Evolutionary conservation across 192 early-diverging fungal genomes (phyloP).

Genomic region (Dissophora ornata): DNA sequence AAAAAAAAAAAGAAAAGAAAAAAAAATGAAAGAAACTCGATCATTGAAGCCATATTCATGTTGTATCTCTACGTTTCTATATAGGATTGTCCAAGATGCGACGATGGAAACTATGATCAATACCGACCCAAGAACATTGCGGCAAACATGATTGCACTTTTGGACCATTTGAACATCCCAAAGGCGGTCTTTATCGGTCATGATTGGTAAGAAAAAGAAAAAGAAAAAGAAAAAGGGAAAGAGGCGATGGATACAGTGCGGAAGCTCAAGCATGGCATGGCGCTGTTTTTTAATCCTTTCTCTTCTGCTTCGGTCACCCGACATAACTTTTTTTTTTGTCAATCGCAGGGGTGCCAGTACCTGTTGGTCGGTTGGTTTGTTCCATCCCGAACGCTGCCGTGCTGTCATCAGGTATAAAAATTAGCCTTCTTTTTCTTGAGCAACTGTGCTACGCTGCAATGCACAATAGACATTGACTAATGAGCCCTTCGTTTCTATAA

Average conservation of each 20-base stretch:
- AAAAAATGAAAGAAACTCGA: too few relatives aligned
- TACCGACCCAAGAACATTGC: slow-evolving; percentile 65
- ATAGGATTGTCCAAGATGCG: slow-evolving; percentile 52
- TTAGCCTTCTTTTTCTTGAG: neutral
- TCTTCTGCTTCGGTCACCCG: too few relatives aligned
- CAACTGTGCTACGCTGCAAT: neutral
- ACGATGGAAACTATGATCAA: slow-evolving; percentile 33
- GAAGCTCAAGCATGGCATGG: too few relatives aligned
- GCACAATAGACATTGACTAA: too few relatives aligned
- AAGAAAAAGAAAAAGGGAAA: too few relatives aligned
- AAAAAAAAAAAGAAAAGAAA: neutral
- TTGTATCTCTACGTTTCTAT: too few relatives aligned
- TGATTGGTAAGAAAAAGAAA: slow-evolving; percentile 77
- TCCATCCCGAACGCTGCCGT: slow-evolving; percentile 68
- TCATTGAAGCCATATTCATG: too few relatives aligned
- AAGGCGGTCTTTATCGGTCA: slow-evolving; percentile 71
- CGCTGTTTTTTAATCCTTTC: neutral
- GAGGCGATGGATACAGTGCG: too few relatives aligned
- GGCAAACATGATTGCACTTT: slow-evolving; percentile 64
- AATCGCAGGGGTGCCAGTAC: slow-evolving; percentile 58
- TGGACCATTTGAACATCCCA: slow-evolving; percentile 65
- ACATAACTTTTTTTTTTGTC: neutral
- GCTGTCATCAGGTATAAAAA: slow-evolving; percentile 54
- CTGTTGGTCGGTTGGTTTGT: slow-evolving; percentile 65
- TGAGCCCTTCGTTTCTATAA: too few relatives aligned